A percentile compares a stretch with the other conserved stretches of the same genome.
phyloP scores from a whole-genome alignment of 345 rosid species.

The Lumnitzera littorea region DNA sequence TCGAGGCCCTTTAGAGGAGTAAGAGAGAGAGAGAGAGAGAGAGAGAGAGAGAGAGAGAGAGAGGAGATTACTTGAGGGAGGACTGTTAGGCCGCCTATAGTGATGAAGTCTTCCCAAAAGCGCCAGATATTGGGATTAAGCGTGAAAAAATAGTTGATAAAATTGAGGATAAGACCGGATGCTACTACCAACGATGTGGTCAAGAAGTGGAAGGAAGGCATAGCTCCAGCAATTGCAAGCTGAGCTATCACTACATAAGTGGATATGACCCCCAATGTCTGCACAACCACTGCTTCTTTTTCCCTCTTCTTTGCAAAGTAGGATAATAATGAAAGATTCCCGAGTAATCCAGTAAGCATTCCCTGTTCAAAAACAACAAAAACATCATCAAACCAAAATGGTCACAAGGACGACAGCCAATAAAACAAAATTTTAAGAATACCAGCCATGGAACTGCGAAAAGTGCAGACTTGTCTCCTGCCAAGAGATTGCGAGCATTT shows the following conservation, averaged over 20 bases:
- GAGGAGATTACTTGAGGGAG: slow-evolving; percentile 63
- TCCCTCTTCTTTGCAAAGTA: slow-evolving; percentile 82
- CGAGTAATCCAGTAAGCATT: slow-evolving; percentile 81
- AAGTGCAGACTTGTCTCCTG: slow-evolving; percentile 80
- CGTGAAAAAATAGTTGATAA: slow-evolving; percentile 42
- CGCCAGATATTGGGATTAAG: slow-evolving; percentile 48
- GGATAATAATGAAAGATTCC: slow-evolving; percentile 77
- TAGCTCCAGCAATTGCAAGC: slow-evolving; percentile 80
- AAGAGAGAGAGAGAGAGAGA: slow-evolving; percentile 7
- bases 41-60: slow-evolving; percentile 10
- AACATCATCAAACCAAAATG: no score
- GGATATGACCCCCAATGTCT: slow-evolving; percentile 70
- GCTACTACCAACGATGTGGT: slow-evolving; percentile 46
- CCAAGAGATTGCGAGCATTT: slow-evolving; percentile 66
- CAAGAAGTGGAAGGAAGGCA: slow-evolving; percentile 57
- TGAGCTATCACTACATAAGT: slow-evolving; percentile 50
- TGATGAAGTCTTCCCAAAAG: slow-evolving; percentile 80
- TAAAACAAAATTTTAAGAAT: background rate
- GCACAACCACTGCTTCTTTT: slow-evolving; percentile 67
- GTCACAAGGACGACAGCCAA: no score
- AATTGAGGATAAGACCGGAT: slow-evolving; percentile 50
- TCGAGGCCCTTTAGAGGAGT: background rate
- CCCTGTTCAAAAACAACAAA: slow-evolving; percentile 34
- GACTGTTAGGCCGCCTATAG: slow-evolving; percentile 65
- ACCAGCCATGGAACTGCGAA: slow-evolving; percentile 93